These are phyloP conservation scores for Naematelia encephala DNA, from an alignment of 768 basidiomycete species.

Conservation along the genomic window DNA sequence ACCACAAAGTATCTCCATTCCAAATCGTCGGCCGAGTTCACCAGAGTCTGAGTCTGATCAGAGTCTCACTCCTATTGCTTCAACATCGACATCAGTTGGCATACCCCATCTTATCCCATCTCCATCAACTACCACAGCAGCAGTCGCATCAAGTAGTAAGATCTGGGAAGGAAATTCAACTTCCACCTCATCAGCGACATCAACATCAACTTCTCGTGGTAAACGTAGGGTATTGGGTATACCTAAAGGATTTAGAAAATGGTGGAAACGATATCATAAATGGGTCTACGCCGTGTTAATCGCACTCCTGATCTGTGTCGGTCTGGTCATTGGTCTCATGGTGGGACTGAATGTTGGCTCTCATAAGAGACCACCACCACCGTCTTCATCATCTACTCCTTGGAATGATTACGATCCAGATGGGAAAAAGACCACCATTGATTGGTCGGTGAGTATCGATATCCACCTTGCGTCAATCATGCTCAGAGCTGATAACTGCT, in stretches of 20 bases:
- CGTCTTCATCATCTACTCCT: constrained; percentile 10
- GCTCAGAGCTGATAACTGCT: not conserved
- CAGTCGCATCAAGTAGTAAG: constrained; percentile 11
- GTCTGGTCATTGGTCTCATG: constrained; percentile 30
- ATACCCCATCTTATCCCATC: constrained; percentile 5
- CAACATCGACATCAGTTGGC: not conserved
- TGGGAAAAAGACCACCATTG: constrained; percentile 20
- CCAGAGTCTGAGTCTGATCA: not conserved
- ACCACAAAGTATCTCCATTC: constrained; percentile 1
- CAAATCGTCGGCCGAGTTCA: not conserved
- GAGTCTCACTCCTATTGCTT: constrained; percentile 10
- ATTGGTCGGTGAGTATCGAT: constrained; percentile 3
- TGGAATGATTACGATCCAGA: constrained; percentile 22
- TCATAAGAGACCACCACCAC: constrained; percentile 7
- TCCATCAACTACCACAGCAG: constrained; percentile 7
- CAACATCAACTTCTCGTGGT: not conserved
- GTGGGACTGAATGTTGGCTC: constrained; percentile 21
- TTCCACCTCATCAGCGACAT: not conserved
- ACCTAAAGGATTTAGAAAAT: constrained; percentile 8
- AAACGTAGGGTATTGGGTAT: constrained; percentile 3
- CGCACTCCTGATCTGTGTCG: constrained; percentile 27
- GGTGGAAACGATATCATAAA: constrained; percentile 28
- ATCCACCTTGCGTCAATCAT: constrained; percentile 5
- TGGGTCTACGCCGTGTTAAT: constrained; percentile 25
- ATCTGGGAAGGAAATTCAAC: constrained; percentile 27